These are phyloP conservation scores for Arabis hirsuta DNA, from an alignment of 345 rosid species.

Conservation along the genomic window DNA sequence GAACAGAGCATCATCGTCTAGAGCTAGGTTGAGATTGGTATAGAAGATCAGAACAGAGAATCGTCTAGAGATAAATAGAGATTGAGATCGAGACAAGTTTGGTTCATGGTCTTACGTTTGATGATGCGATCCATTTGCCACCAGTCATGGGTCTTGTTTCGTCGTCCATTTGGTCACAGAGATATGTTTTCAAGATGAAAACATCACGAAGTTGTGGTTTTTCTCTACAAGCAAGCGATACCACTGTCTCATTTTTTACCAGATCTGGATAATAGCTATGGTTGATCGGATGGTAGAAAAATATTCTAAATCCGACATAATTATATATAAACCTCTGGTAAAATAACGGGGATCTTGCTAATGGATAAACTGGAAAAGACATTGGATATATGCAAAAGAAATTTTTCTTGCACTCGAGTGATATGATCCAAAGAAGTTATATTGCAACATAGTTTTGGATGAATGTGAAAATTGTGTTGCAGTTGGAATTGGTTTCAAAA, in stretches of 20 bases:
- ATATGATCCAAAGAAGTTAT: too few relatives aligned
- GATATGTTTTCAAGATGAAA: background rate
- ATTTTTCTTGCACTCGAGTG: too few relatives aligned
- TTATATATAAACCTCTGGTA: background rate
- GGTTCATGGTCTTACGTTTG: background rate
- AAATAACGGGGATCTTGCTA: too few relatives aligned
- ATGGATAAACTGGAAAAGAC: background rate
- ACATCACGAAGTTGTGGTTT: slow-evolving; percentile 3
- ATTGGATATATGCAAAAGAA: background rate
- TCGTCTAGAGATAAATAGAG: background rate
- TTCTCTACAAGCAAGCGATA: slow-evolving; percentile 15
- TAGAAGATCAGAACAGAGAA: background rate
- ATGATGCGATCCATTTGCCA: slow-evolving; percentile 5
- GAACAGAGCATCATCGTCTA: background rate
- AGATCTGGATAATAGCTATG: background rate
- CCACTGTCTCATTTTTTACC: background rate
- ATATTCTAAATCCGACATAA: slow-evolving; percentile 10
- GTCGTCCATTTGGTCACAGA: background rate
- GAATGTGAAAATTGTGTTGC: too few relatives aligned
- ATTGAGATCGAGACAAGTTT: background rate
- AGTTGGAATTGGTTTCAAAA: too few relatives aligned
- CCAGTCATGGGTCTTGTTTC: background rate
- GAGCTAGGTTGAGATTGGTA: background rate
- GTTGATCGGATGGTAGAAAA: background rate
- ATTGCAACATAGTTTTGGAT: too few relatives aligned